These are phyloP conservation scores for Solanum etuberosum DNA, from an alignment of 257 asterid species.

Conservation along the genomic window DNA sequence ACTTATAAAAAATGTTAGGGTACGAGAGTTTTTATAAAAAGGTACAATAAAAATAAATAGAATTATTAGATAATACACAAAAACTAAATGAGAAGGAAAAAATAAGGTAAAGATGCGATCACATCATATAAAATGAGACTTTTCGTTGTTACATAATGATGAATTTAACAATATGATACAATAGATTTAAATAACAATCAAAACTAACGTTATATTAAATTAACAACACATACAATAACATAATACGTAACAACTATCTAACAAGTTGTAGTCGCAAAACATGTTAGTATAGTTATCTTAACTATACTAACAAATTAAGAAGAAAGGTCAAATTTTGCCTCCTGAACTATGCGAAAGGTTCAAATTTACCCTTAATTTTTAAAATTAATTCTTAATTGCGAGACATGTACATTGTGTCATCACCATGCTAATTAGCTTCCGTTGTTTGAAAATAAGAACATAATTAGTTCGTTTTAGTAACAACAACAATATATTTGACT, in stretches of 20 bases:
- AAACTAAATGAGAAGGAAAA: not conserved
- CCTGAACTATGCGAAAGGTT: not conserved
- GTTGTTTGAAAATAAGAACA: not conserved
- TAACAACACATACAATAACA: not conserved
- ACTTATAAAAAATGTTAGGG: not conserved
- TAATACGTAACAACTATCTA: not conserved
- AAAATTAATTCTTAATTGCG: not conserved
- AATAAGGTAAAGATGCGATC: not conserved
- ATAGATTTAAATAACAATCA: not conserved
- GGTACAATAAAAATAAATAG: not conserved
- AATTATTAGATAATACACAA: not conserved
- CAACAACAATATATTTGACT: not conserved
- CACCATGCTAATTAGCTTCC: not conserved
- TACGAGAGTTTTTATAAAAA: not conserved
- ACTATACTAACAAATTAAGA: not conserved
- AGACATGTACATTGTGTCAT: not conserved
- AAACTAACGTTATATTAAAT: not conserved
- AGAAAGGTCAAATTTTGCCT: not conserved
- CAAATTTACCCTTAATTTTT: not conserved
- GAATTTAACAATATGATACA: not conserved
- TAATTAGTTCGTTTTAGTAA: not conserved
- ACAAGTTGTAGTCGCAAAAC: not conserved
- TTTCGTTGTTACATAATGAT: not conserved
- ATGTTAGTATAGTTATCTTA: not conserved
- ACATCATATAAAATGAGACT: not conserved